Evolutionary conservation across 1,139 yeast genomes (phyloP).

Genomic region (Sugiyamaella sp.): DNA sequence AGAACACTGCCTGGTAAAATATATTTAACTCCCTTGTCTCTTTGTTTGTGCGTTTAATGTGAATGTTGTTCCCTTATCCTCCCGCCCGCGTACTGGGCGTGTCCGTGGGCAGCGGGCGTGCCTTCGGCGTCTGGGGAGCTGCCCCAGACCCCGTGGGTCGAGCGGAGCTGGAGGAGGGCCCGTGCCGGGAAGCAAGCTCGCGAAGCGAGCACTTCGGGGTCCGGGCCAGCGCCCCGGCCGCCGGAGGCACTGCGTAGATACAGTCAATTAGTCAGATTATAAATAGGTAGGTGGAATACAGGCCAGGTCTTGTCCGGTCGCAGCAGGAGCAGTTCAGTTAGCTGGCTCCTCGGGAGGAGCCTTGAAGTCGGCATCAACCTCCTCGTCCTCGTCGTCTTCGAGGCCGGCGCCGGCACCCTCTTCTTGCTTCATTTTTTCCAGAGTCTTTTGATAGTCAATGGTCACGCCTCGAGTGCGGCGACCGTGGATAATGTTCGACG

Average conservation of each 20-base stretch:
- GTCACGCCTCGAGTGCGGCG: slow-evolving; percentile 91
- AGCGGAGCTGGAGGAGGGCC: too few species aligned
- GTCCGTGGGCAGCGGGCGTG: background rate
- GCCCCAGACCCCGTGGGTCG: slow-evolving; percentile 7
- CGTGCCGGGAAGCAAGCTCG: background rate
- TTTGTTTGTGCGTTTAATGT: slow-evolving; percentile 5
- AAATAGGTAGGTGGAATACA: slow-evolving; percentile 5
- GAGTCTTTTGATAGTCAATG: slow-evolving; percentile 86
- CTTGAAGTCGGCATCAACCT: slow-evolving; percentile 41
- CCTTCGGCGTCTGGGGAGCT: slow-evolving; percentile 13
- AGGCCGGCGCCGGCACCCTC: slow-evolving; percentile 44
- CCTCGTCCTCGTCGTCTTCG: slow-evolving; percentile 41
- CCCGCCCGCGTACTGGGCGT: too few species aligned
- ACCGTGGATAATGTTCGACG: slow-evolving; percentile 81
- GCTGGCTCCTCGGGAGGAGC: slow-evolving; percentile 36
- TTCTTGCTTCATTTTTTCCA: slow-evolving; percentile 60
- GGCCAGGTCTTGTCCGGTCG: slow-evolving; percentile 26
- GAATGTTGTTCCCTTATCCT: slow-evolving; percentile 9
- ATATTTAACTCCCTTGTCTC: slow-evolving; percentile 3
- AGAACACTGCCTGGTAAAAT: slow-evolving; percentile 15
- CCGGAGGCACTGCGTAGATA: slow-evolving; percentile 6
- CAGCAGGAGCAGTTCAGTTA: background rate
- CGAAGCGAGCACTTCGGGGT: slow-evolving; percentile 11
- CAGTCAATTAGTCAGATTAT: slow-evolving; percentile 13
- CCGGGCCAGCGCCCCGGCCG: slow-evolving; percentile 17